phyloP scores from a whole-genome alignment of 164 flowering plant species.

The Brasenia schreberi region DNA sequence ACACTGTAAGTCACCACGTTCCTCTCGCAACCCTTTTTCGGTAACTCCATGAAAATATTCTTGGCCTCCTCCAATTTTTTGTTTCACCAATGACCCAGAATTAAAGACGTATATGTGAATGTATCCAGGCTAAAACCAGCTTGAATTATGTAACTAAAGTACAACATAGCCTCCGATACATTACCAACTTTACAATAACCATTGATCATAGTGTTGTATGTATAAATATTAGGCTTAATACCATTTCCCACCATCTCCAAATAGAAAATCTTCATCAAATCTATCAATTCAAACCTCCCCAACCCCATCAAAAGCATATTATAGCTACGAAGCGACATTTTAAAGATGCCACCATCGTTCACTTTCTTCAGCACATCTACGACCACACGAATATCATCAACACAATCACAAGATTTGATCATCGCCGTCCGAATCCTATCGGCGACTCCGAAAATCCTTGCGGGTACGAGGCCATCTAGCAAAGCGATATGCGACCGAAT shows the following conservation, averaged over 20 bases:
- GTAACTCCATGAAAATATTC: too few relatives aligned
- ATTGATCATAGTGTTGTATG: slow-evolving; percentile 64
- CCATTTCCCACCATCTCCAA: slow-evolving; percentile 32
- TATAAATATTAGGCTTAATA: slow-evolving; percentile 45
- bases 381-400: slow-evolving; percentile 28
- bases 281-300: slow-evolving; percentile 40
- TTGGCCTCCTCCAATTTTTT: too few relatives aligned
- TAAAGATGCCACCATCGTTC: slow-evolving; percentile 20
- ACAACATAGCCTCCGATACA: slow-evolving; percentile 39
- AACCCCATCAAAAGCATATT: slow-evolving; percentile 45
- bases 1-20: too few relatives aligned
- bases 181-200: slow-evolving; percentile 57
- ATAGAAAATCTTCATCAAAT: too few relatives aligned
- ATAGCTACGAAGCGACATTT: slow-evolving; percentile 36
- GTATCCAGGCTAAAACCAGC: slow-evolving; percentile 57
- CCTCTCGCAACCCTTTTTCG: too few relatives aligned
- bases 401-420: slow-evolving; percentile 36
- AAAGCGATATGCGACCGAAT: slow-evolving; percentile 30
- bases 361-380: slow-evolving; percentile 22
- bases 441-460: slow-evolving; percentile 22
- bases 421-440: slow-evolving; percentile 33
- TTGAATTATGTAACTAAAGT: slow-evolving; percentile 45
- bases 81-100: slow-evolving; percentile 57
- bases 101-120: slow-evolving; percentile 58
- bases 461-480: slow-evolving; percentile 29